A percentile compares a stretch with the other conserved stretches of the same genome.
phyloP scores from a whole-genome alignment of 371 early-diverging fungal genomes.

The Chytridium lagenaria region DNA sequence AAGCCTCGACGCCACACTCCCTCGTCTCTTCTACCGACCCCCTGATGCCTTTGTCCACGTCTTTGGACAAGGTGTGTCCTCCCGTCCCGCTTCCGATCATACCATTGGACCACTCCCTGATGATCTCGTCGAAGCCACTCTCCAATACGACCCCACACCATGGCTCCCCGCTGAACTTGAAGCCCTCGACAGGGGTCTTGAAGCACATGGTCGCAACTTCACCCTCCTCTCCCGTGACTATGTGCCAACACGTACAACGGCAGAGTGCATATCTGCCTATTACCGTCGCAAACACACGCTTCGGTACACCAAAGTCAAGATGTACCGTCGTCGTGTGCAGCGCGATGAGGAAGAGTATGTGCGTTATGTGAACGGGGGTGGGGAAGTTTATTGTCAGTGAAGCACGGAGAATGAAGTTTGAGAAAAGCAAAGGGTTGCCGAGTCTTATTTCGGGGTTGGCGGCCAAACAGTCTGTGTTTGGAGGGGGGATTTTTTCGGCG shows the following conservation, averaged over 20 bases:
- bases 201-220: conserved; percentile 35
- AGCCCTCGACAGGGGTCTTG: conserved; percentile 30
- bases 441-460: background rate
- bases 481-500: conserved; percentile 3
- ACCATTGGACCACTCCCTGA: conserved; percentile 27
- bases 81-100: conserved; percentile 3
- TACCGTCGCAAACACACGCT: conserved; percentile 32
- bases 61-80: background rate
- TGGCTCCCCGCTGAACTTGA: conserved; percentile 40
- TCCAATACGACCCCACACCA: background rate
- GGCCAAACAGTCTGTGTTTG: conserved; percentile 11
- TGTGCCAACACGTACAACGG: conserved; percentile 23
- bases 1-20: background rate
- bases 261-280: conserved; percentile 36
- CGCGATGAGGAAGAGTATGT: conserved; percentile 38
- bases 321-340: conserved; percentile 26
- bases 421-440: background rate
- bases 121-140: conserved; percentile 18
- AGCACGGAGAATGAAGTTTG: conserved; percentile 23
- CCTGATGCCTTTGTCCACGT: background rate
- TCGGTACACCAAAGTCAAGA: conserved; percentile 23
- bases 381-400: conserved; percentile 26
- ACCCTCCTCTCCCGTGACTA: conserved; percentile 27
- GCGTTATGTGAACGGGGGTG: conserved; percentile 29
- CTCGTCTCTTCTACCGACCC: background rate